Conservation (phyloP, 2,329 filamentous ascomycete species). For the Acarospora socialis region DNA sequence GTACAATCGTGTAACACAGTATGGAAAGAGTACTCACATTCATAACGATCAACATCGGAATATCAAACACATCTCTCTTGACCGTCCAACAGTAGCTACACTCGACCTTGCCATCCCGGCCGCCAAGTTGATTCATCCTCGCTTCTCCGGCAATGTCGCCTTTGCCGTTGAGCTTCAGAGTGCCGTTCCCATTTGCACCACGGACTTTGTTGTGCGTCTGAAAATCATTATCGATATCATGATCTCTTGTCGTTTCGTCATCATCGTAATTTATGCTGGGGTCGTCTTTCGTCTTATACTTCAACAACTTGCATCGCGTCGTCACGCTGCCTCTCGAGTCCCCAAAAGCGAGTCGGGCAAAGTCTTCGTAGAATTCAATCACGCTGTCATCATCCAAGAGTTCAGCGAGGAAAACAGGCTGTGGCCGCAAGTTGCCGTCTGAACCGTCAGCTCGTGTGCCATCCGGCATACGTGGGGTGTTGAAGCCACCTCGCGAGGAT, state of each 20-base stretch:
- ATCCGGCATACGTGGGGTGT: conserved; percentile 31
- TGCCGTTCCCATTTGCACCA: conserved; percentile 1
- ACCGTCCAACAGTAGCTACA: conserved; percentile 96
- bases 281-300: conserved; percentile 66
- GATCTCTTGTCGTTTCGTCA: conserved; percentile 11
- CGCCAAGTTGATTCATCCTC: conserved; percentile 64
- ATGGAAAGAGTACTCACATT: conserved; percentile 54
- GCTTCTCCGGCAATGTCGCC: conserved; percentile 47
- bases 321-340: conserved; percentile 77
- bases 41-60: conserved; percentile 96
- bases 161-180: background rate
- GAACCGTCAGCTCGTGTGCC: conserved; percentile 5
- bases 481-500: conserved; percentile 31
- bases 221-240: conserved; percentile 5
- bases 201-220: background rate
- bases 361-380: conserved; percentile 91
- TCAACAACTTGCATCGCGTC: conserved; percentile 71
- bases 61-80: conserved; percentile 92
- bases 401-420: conserved; percentile 82
- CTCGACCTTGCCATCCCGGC: conserved; percentile 79
- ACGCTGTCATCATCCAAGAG: conserved; percentile 87
- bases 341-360: conserved; percentile 80
- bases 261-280: conserved; percentile 18
- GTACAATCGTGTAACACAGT: background rate
- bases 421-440: conserved; percentile 32